Base-by-base conservation (phyloP, 345 rosid species). In the Salix koriyanagi region DNA sequence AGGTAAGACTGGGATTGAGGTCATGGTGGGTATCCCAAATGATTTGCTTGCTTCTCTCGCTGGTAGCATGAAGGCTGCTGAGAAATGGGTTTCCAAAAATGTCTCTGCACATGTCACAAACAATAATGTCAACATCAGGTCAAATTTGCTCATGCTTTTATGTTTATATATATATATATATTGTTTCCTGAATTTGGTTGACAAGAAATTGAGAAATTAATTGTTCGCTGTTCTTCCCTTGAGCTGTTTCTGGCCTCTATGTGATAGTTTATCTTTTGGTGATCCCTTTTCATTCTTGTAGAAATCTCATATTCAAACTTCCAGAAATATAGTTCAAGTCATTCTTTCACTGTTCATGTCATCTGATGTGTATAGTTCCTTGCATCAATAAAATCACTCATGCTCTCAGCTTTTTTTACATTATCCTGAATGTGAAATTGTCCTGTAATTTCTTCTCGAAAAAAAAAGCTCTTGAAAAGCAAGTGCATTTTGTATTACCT, bases 11-110 rank as follows among this genome's bases (percentile, higher is more conserved):
- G 84, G 88, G 81, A 89, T 96, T 79, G 97, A 96, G 78, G 97
- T 96, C 62, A 96, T 96, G 99, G 97, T 96, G 21, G 99, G 99
- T 52, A 96, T 96, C 72, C 99, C 99, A 8, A 96, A 96, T 68
- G 99, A 96, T 75, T 86, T 92, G 97, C 95, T 96, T 15, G 54
- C 83, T 6, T 30, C 94, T 64, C 48, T 96, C 14, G 97, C 98
- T 64, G 14, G 81, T 28, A 91, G 90, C 78, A 77, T 85, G 69
- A 90, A 92, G 84, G 91, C 91, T 39, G 99, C 99, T 68, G 94
- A 91, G 85, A 91, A 89, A 75, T 96, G 99, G 99, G 99, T 96
- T 82, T 75, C 92, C 69, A 84, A 88, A 74, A 96, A 96, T 86
- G 89, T 96, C 77, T 80, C 98, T 62, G 37, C 81, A 50, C 97